Evolutionary conservation across 2,329 filamentous ascomycete genomes (phyloP).

Genomic region (Diaporthe citri): DNA sequence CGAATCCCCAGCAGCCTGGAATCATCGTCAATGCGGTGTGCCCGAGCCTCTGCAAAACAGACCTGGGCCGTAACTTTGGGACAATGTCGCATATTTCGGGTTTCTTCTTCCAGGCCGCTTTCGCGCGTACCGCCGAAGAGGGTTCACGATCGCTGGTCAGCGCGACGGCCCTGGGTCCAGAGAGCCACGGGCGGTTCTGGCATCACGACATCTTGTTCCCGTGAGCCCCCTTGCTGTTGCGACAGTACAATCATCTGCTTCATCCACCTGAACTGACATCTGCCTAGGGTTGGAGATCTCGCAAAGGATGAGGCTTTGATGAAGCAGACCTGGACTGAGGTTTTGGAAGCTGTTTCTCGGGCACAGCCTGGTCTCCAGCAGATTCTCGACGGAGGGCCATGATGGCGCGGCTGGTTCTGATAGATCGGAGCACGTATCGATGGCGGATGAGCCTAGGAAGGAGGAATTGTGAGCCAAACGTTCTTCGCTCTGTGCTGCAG

Average conservation of each 20-base stretch:
- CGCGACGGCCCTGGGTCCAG: constrained; percentile 15
- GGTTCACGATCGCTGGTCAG: constrained; percentile 27
- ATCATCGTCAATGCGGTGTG: constrained; percentile 25
- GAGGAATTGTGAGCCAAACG: neutral
- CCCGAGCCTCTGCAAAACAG: constrained; percentile 9
- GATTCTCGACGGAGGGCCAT: neutral
- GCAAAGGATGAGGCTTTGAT: constrained; percentile 11
- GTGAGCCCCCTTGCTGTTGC: neutral
- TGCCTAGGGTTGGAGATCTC: neutral
- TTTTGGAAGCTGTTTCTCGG: neutral
- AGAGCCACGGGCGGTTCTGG: constrained; percentile 31
- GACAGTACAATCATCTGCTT: too few species aligned
- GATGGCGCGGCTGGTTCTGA: neutral
- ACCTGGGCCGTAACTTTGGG: constrained; percentile 26
- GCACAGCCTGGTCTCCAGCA: neutral
- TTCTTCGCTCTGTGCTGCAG: neutral
- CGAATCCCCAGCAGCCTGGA: too few species aligned
- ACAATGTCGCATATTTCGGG: neutral
- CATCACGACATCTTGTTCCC: constrained; percentile 19
- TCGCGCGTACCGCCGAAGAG: constrained; percentile 30
- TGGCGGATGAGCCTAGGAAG: neutral
- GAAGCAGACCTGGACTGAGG: constrained; percentile 8
- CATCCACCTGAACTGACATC: neutral
- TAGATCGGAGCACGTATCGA: neutral
- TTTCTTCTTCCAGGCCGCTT: constrained; percentile 1